These are phyloP conservation scores for Epichloe typhina DNA, from an alignment of 2,329 filamentous ascomycete species.

Conservation along the genomic window DNA sequence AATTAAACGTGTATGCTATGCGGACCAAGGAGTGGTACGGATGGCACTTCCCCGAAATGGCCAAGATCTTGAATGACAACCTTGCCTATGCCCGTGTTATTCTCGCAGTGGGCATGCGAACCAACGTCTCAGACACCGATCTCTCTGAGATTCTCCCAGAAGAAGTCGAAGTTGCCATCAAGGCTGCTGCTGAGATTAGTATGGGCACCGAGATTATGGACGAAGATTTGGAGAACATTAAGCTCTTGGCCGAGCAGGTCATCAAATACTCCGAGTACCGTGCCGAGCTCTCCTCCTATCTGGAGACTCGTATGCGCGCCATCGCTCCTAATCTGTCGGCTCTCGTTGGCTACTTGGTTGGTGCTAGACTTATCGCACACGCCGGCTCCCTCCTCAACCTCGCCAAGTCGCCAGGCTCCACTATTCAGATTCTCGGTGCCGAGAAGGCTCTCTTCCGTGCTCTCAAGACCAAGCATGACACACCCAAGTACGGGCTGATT, in stretches of 20 bases:
- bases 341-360: constrained; percentile 84
- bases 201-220: constrained; percentile 97
- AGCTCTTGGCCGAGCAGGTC: constrained; percentile 83
- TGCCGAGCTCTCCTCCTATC: constrained; percentile 73
- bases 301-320: constrained; percentile 87
- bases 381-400: constrained; percentile 88
- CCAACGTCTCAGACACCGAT: constrained; percentile 62
- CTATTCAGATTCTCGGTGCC: constrained; percentile 94
- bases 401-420: constrained; percentile 88
- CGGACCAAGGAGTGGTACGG: constrained; percentile 99
- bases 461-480: constrained; percentile 98
- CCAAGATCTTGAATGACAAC: constrained; percentile 95
- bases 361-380: constrained; percentile 88
- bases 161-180: constrained; percentile 83
- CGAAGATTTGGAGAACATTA: constrained; percentile 87
- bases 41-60: constrained; percentile 98
- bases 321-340: constrained; percentile 93
- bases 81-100: constrained; percentile 85
- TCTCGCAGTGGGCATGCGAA: constrained; percentile 76
- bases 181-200: constrained; percentile 87
- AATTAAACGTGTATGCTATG: constrained; percentile 98
- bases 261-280: constrained; percentile 87
- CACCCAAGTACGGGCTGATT: constrained; percentile 93
- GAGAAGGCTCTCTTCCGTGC: constrained; percentile 98
- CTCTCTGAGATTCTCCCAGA: constrained; percentile 87